These are phyloP conservation scores for Pythium grandisporangium DNA, from an alignment of 352 stramenopile genomes.

Conservation along the genomic window DNA sequence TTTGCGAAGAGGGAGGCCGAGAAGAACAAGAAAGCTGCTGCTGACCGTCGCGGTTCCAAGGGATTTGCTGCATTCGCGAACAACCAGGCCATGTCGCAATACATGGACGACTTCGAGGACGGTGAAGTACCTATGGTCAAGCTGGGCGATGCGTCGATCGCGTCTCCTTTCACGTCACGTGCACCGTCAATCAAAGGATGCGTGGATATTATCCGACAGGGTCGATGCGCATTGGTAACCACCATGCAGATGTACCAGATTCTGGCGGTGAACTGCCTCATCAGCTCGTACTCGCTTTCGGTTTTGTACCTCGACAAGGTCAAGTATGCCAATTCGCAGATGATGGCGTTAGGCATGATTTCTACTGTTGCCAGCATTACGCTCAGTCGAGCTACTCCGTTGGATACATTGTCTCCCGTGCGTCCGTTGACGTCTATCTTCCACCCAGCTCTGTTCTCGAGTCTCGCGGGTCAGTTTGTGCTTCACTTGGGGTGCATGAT, in stretches of 20 bases:
- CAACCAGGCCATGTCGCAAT: conserved; percentile 80
- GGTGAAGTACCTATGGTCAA: conserved; percentile 96
- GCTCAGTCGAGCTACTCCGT: conserved; percentile 88
- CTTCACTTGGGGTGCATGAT: conserved; percentile 94
- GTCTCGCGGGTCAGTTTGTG: conserved; percentile 93
- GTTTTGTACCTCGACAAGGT: conserved; percentile 98
- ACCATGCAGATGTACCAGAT: conserved; percentile 99
- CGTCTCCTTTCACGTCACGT: conserved; percentile 97
- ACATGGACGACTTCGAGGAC: conserved; percentile 89
- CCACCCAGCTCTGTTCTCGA: conserved; percentile 88
- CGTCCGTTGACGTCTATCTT: conserved; percentile 95
- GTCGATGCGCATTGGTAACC: conserved; percentile 97
- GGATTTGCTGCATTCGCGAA: conserved; percentile 84
- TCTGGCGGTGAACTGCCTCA: conserved; percentile 97
- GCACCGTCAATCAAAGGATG: conserved; percentile 87
- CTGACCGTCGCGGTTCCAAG: conserved; percentile 65
- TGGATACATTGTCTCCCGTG: conserved; percentile 89
- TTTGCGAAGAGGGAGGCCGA: conserved; percentile 80
- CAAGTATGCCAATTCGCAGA: conserved; percentile 97
- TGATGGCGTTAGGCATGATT: conserved; percentile 86
- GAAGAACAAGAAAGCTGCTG: conserved; percentile 50
- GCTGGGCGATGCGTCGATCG: conserved; percentile 98
- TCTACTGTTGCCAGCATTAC: conserved; percentile 80
- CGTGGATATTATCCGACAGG: conserved; percentile 97
- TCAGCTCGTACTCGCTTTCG: conserved; percentile 97